phyloP scores from a whole-genome alignment of 768 basidiomycete species.

The Hygrocybe coccinea region DNA sequence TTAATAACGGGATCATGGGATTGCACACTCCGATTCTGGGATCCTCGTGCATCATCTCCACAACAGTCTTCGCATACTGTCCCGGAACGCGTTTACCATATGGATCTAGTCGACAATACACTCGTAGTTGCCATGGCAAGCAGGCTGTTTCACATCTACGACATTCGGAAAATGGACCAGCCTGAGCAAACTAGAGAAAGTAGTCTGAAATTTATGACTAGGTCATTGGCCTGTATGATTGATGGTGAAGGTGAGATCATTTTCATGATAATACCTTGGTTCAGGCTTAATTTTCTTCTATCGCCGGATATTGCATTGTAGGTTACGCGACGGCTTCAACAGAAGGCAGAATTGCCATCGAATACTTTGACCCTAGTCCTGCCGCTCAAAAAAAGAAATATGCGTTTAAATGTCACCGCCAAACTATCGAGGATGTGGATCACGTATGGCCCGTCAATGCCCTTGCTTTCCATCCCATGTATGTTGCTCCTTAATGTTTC shows the following conservation, averaged over 20 bases:
- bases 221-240: conserved; percentile 86
- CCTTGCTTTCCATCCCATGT: conserved; percentile 89
- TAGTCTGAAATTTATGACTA: conserved; percentile 92
- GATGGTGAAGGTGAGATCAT: conserved; percentile 75
- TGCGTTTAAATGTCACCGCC: conserved; percentile 96
- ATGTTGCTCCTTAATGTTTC: conserved; percentile 21
- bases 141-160: conserved; percentile 84
- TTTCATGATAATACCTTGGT: neutral
- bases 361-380: conserved; percentile 85
- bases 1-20: conserved; percentile 93
- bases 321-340: conserved; percentile 92
- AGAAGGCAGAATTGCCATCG: conserved; percentile 94
- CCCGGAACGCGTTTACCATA: conserved; percentile 80
- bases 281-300: neutral
- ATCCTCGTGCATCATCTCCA: conserved; percentile 57
- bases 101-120: conserved; percentile 72
- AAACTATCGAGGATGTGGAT: conserved; percentile 85
- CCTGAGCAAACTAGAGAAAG: conserved; percentile 83
- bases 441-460: conserved; percentile 97
- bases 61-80: conserved; percentile 59
- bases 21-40: conserved; percentile 82
- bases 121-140: conserved; percentile 94
- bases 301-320: conserved; percentile 22
- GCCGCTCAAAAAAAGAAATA: conserved; percentile 80
- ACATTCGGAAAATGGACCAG: conserved; percentile 70